phyloP scores from a whole-genome alignment of 78 protist species.

The Monosiga brevicollis region DNA sequence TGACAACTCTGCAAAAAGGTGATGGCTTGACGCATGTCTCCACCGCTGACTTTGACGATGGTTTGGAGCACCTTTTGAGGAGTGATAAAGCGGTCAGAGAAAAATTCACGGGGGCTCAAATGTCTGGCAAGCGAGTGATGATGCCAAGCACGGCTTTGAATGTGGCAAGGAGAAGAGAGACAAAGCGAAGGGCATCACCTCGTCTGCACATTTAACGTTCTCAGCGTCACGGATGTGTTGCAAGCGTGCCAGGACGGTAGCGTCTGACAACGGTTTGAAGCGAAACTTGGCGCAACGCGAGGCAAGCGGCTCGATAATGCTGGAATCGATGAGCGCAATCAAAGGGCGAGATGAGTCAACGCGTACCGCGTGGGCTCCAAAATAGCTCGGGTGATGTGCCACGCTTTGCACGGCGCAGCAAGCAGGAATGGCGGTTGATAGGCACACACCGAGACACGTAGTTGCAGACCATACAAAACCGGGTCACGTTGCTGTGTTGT shows the following conservation, averaged over 20 bases:
- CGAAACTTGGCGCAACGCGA: conserved; percentile 97
- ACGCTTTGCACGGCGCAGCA: too few relatives aligned
- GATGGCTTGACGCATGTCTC: conserved; percentile 87
- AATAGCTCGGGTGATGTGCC: too few relatives aligned
- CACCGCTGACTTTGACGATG: conserved; percentile 51
- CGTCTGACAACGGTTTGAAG: conserved; percentile 74
- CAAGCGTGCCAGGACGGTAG: conserved; percentile 43
- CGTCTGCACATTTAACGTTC: conserved; percentile 1
- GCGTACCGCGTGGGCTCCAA: too few relatives aligned
- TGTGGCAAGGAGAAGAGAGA: background rate
- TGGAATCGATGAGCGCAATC: too few relatives aligned
- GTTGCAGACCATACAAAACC: conserved; percentile 92
- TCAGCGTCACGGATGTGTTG: conserved; percentile 50
- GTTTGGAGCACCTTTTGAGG: background rate
- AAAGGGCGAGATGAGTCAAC: too few relatives aligned
- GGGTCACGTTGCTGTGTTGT: conserved; percentile 63
- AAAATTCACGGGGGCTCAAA: background rate
- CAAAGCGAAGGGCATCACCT: too few relatives aligned
- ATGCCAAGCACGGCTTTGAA: background rate
- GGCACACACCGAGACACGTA: conserved; percentile 73
- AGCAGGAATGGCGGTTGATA: too few relatives aligned
- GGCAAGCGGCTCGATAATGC: conserved; percentile 93
- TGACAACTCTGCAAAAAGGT: conserved; percentile 63
- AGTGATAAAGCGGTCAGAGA: background rate
- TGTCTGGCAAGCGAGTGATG: background rate